Base-by-base conservation (phyloP, 345 rosid genomes). In the Dipteronia dyeriana region DNA sequence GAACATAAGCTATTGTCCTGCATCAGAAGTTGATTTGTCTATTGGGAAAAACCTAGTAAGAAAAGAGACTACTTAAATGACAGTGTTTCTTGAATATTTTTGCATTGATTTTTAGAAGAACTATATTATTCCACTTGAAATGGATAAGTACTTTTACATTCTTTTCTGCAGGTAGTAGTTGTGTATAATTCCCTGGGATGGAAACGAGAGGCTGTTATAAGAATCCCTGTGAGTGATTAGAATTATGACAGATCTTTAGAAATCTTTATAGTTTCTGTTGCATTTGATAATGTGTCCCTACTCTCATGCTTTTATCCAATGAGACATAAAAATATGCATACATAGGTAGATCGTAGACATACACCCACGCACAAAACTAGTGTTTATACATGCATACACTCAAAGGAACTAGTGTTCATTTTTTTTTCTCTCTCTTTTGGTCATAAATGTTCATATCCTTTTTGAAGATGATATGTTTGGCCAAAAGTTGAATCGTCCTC, bases 131-230 rank as follows among this genome's bases (percentile, higher is more conserved):
- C n/a, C 51, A 20, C 73, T 14, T 61, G 51, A 29, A 29, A 39
- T 76, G 45, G 43, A 20, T 49, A 23, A n/a, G 62, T 45, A 71
- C 6, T 54, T 68, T 16, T 41, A 68, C 41, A 34, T 74, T 77
- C 49, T 78, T 20, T 47, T 80, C 43, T 62, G 39, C 61, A 91
- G 95, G 87, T 86, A 10, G 85, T 89, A 19, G 83, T 91, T 39
- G 83, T 81, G 57, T 91, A 91, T 81, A 91, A 91, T 88, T 76
- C 95, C 69, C 75, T 91, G 41, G 92, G 95, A 66, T 87, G 92
- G 95, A 82, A 81, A 73, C 83, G 95, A 76, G 83, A 87, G 39
- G 91, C 88, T 47, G 78, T 91, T 67, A 78, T 91, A 77, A 78
- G 87, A 67, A 82, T 91, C 65, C 95, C 91, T 11, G 95, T 89